Base-by-base conservation (phyloP, 169 alveolate genomes). In the Miamiensis avidus region DNA sequence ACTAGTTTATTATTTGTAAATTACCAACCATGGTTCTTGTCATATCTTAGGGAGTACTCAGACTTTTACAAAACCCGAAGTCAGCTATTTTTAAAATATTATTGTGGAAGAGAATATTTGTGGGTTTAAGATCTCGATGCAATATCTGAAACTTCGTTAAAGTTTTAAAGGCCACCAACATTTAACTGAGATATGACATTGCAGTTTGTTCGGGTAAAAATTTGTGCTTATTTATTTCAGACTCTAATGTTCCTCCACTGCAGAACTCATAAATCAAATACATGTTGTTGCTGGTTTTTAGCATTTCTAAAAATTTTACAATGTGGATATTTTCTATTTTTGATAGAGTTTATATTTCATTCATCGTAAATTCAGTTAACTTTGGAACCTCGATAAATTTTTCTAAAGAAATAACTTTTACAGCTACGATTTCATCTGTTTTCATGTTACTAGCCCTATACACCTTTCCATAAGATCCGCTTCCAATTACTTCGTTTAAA, bases 91-190 rank as follows among this genome's bases (percentile, higher is more conserved):
- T 86, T 26, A 86, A 78, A 31, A 81, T 28, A 1, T 75, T 73
- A 81, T 86, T 79, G 26, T 86, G 87, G 15, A 86, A 82, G 0
- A 86, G n/a, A 0, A 86, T 86, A 34, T 86, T 86, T 15, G 84
- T 73, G 31, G 90, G 90, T 76, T 86, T 86, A 26, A 86, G 65
- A 76, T 86, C 90, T 86, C 90, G 29, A 75, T 86, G 90, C 1
- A 86, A 34, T 32, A 86, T 86, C 29, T 86, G 73, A 64, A 81
- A 83, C 34, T 75, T 64, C 0, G 81, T 78, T 26, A 86, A 72
- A 1, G 87, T 64, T 82, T 75, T 86, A 29, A 86, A 86, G 0
- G 89, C 89, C 78, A 78, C 74, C 49, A 85, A 31, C 64, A 85
- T 85, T 49, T 85, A 81, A 64, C 77, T 65, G 34, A 85, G 79